Base-by-base conservation (phyloP, 2,329 filamentous ascomycete species). In the Talaromyces verruculosus region DNA sequence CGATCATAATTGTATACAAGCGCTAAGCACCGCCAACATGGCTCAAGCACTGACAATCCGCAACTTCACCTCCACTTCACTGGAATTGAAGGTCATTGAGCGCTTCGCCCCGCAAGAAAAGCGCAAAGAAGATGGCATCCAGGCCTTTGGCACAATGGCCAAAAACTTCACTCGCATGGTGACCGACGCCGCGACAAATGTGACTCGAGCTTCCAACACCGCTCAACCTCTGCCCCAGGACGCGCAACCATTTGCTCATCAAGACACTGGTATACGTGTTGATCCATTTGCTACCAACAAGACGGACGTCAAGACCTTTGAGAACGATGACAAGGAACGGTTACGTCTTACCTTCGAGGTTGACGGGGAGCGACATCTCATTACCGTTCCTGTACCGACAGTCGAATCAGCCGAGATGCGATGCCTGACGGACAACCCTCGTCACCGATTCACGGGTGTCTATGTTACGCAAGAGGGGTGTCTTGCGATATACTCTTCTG, bases 31-130 rank as follows among this genome's bases (percentile, higher is more conserved):
- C 30, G n/a, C 62, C 65, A 63, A 53, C 55, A 79, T 81, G 78
- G 76, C 77, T 47, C 73, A 79, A 65, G 66, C 73, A 37, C 81
- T 97, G 70, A 91, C 86, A 4, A 87, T 97, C 72, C 92, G 93
- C 72, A 97, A 97, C 77, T 82, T 96, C 69, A 94, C 91, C 53
- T 83, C 86, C 65, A 88, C 86, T 59, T 84, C 88, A n/a, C 82
- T 97, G 64, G 87, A 89, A 70, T 85, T 97, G 71, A 89, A 88
- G 76, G 77, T 83, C 67, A 82, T 94, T 66, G 91, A 96, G 80
- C 89, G 89, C 70, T 93, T 93, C 76, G 85, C 88, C 70, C 84
- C 81, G 57, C 82, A 78, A 63, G 80, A 84, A 68, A 76, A 75
- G 65, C 70, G 19, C 64, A 66, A 62, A 55, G 53, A 66, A 43